A percentile compares a stretch with the other conserved stretches of the same genome.
Conservation (phyloP, 768 basidiomycete species). For the Kwoniella sp. region DNA sequence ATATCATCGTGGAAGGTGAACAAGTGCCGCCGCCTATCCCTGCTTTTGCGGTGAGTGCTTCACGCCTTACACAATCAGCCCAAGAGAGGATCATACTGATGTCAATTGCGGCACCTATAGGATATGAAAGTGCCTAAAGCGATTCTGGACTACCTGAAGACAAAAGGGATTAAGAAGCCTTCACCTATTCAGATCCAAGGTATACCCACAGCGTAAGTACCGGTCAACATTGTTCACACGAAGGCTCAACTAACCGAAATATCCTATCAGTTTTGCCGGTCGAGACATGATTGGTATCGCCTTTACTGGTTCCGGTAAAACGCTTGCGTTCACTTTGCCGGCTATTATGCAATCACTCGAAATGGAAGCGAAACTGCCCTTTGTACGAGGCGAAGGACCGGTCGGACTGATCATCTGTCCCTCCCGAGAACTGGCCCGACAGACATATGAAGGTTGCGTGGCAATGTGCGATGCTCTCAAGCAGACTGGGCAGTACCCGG, state of each 20-base stretch:
- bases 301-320: constrained; percentile 98
- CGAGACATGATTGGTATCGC: constrained; percentile 98
- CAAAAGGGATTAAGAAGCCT: constrained; percentile 79
- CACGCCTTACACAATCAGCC: neutral
- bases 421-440: constrained; percentile 91
- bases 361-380: constrained; percentile 86
- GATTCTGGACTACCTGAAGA: constrained; percentile 77
- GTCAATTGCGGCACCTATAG: constrained; percentile 56
- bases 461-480: constrained; percentile 80
- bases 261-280: constrained; percentile 72
- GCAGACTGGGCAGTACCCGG: constrained; percentile 77
- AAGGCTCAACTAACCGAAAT: neutral
- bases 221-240: neutral
- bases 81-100: neutral
- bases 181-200: constrained; percentile 98
- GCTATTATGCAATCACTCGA: constrained; percentile 94
- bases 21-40: constrained; percentile 91
- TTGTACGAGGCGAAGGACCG: constrained; percentile 91
- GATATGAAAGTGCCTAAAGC: constrained; percentile 98
- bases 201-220: constrained; percentile 79
- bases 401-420: constrained; percentile 97
- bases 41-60: constrained; percentile 69
- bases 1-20: constrained; percentile 93
- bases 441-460: constrained; percentile 92
- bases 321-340: constrained; percentile 96